A percentile compares a stretch with the other conserved stretches of the same genome.
Evolutionary conservation across 305 asterid species (phyloP).

Genomic region (Coffea humblotiana): DNA sequence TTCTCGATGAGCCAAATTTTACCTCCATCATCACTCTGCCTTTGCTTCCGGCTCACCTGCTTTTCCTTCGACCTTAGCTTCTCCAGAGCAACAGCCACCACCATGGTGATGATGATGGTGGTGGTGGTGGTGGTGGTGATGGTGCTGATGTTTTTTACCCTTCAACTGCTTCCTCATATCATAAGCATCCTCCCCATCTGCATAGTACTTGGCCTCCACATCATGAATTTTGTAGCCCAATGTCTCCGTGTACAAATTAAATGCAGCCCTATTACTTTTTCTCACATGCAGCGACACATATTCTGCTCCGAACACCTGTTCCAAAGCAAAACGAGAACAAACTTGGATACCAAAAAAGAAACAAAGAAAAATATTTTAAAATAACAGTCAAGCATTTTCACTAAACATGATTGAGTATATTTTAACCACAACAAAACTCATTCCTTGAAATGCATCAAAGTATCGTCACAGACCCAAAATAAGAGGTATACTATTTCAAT

Average conservation of each 20-base stretch:
- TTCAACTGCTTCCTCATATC: constrained; percentile 93
- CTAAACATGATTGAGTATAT: neutral
- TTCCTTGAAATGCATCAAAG: neutral
- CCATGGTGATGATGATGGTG: constrained; percentile 49
- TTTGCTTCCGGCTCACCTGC: constrained; percentile 40
- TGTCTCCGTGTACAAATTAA: constrained; percentile 83
- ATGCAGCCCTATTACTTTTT: constrained; percentile 92
- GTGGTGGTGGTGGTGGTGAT: constrained; percentile 58
- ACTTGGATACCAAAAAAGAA: constrained; percentile 2
- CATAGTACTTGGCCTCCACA: constrained; percentile 91
- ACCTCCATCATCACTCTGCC: constrained; percentile 34
- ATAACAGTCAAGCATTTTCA: neutral
- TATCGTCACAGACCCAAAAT: neutral
- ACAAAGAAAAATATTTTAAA: neutral
- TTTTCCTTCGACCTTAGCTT: constrained; percentile 45
- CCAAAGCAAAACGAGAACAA: constrained; percentile 20
- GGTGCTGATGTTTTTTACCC: constrained; percentile 62
- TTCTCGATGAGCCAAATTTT: constrained; percentile 11
- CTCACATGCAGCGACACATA: constrained; percentile 96
- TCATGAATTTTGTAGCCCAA: constrained; percentile 90
- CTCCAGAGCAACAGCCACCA: constrained; percentile 89
- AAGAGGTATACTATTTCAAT: neutral
- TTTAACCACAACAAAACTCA: neutral
- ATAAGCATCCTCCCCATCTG: constrained; percentile 99
- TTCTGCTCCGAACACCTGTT: constrained; percentile 86